These are phyloP conservation scores for Elasticomyces elasticus DNA, from an alignment of 495 filamentous ascomycete species.

Conservation along the genomic window DNA sequence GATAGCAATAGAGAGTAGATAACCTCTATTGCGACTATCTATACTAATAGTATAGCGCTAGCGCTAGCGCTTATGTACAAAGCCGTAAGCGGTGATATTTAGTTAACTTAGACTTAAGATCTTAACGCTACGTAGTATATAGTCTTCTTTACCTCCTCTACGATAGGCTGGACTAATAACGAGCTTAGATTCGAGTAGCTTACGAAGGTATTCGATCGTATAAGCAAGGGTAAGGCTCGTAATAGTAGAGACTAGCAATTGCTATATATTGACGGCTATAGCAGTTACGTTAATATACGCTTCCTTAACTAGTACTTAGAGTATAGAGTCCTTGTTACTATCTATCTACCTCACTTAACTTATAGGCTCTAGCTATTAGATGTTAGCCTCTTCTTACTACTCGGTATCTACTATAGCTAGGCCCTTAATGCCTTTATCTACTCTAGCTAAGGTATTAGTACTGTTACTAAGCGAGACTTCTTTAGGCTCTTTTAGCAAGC, in stretches of 20 bases:
- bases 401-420: constrained; percentile 1
- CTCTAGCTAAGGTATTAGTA: background rate
- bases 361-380: constrained; percentile 2
- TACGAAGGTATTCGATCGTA: background rate
- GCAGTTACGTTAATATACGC: background rate
- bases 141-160: background rate
- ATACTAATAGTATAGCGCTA: background rate
- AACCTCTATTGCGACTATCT: background rate
- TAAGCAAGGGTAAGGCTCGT: constrained; percentile 2
- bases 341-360: constrained; percentile 5
- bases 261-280: constrained; percentile 1
- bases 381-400: background rate
- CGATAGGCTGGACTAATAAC: constrained; percentile 7
- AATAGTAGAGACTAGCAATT: background rate
- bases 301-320: background rate
- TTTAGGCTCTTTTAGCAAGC: constrained; percentile 6
- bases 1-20: constrained; percentile 1
- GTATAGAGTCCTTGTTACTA: background rate
- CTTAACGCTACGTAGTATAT: background rate
- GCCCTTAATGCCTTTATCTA: background rate
- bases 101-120: background rate
- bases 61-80: background rate
- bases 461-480: constrained; percentile 5
- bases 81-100: background rate
- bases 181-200: constrained; percentile 2